Conservation (phyloP, 2,329 filamentous ascomycete species). For the Trichoderma sp. region DNA sequence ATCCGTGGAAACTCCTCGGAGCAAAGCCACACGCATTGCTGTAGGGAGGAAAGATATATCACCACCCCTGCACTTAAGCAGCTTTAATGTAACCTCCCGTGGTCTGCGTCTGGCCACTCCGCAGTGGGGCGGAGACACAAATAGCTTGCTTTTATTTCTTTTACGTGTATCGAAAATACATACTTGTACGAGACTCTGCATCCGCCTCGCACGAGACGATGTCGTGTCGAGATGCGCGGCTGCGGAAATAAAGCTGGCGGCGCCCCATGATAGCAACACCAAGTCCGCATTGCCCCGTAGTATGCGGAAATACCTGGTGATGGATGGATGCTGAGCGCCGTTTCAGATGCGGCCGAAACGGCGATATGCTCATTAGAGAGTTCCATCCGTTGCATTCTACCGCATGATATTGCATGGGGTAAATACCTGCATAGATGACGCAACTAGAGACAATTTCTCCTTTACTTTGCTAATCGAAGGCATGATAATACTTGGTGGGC, state of each 20-base stretch:
- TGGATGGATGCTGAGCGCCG: background rate
- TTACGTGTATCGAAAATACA: background rate
- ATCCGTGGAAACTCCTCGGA: slow-evolving; percentile 12
- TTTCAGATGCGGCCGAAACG: background rate
- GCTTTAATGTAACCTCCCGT: background rate
- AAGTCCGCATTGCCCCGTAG: background rate
- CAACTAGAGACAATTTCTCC: background rate
- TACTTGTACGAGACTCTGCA: background rate
- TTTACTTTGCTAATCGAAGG: background rate
- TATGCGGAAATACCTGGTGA: background rate
- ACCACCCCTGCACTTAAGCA: background rate
- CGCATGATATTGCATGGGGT: background rate
- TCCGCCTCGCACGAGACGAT: background rate
- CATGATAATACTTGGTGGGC: background rate
- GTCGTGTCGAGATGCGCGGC: background rate
- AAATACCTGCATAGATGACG: background rate
- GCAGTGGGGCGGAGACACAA: background rate
- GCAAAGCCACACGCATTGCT: background rate
- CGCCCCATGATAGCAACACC: background rate
- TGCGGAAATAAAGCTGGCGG: background rate
- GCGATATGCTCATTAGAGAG: background rate
- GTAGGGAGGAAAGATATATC: background rate
- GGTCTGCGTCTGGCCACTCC: background rate
- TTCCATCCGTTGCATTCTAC: background rate
- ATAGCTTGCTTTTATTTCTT: background rate